These are phyloP conservation scores for Linnemannia elongata DNA, from an alignment of 192 early-diverging fungal genomes.

Conservation along the genomic window DNA sequence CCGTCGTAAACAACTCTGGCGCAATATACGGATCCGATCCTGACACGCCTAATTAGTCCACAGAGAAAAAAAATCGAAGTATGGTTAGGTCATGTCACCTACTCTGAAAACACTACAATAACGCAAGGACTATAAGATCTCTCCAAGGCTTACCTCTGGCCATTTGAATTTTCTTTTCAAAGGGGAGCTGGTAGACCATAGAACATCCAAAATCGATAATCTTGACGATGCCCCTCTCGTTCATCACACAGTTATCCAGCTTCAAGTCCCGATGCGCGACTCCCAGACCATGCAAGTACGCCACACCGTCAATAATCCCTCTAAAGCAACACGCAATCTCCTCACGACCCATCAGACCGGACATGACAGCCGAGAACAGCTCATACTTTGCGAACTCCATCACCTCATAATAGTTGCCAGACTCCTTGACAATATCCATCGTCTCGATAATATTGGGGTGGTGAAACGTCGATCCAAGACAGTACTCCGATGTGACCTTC, in stretches of 20 bases:
- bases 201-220: conserved; percentile 97
- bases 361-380: conserved; percentile 85
- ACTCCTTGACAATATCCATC: conserved; percentile 80
- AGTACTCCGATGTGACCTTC: conserved; percentile 88
- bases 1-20: conserved; percentile 81
- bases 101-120: conserved; percentile 11
- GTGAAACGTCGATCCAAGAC: conserved; percentile 80
- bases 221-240: conserved; percentile 82
- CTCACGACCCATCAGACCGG: conserved; percentile 77
- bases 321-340: conserved; percentile 92
- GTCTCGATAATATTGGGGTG: conserved; percentile 87
- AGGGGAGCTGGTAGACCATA: conserved; percentile 89
- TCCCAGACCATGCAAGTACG: conserved; percentile 90
- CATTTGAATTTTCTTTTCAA: conserved; percentile 67
- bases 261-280: conserved; percentile 96
- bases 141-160: conserved; percentile 55
- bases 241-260: conserved; percentile 89
- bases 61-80: conserved; percentile 61
- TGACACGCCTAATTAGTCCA: conserved; percentile 74
- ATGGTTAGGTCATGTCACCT: neutral
- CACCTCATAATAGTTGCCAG: conserved; percentile 76
- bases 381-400: conserved; percentile 96
- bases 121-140: conserved; percentile 57
- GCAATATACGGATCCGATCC: conserved; percentile 98
- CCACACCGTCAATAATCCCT: conserved; percentile 85